Base-by-base conservation (phyloP, 1,139 yeast genomes). In the Yamadazyma oceani region DNA sequence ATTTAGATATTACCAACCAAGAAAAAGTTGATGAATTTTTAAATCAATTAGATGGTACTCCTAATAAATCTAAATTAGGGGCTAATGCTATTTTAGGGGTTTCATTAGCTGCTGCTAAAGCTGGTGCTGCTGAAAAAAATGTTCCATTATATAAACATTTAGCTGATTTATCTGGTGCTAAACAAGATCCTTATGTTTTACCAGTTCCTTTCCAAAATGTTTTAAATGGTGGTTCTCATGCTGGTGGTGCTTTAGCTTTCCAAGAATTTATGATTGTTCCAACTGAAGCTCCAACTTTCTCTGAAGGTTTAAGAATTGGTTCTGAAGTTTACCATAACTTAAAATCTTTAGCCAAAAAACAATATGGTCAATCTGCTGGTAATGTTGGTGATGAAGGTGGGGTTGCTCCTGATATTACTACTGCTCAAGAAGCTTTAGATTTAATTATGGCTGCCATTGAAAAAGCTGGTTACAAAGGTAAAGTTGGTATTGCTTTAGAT, bases 381-480 rank as follows among this genome's bases (percentile, higher is more conserved):
- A 90, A 90, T 76, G 97, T 90, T 64, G 97, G 97, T 81, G 97
- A 90, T 73, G 97, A 90, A 79, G 97, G 97, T 82, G 97, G 97
- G 80, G 96, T 90, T 77, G 97, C 97, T 58, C 97, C 97, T 69
- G 86, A 87, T 72, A 82, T 90, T 57, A 78, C 83, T 52, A 79
- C 95, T 56, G 89, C 97, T 63, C 86, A 80, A 69, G 97, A 90
- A 78, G 97, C 97, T 55, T 77, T 90, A 57, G 96, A 89, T 74
- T 83, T 90, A 68, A 87, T 90, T 66, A 78, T 80, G 57, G 82
- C 72, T 51, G 87, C 97, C 62, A 89, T 90, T 67, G 85, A 82
- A 64, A 68, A 73, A 55, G 96, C 97, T 53, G 97, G 97, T 62
- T 88, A 89, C 84, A 82, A 81, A 51, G 97, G 95, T 69, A 73